Percentiles rank a stretch among this genome's conserved stretches.
Conservation (phyloP, 2,329 filamentous ascomycete species). For the Metarhizium guizhouense region DNA sequence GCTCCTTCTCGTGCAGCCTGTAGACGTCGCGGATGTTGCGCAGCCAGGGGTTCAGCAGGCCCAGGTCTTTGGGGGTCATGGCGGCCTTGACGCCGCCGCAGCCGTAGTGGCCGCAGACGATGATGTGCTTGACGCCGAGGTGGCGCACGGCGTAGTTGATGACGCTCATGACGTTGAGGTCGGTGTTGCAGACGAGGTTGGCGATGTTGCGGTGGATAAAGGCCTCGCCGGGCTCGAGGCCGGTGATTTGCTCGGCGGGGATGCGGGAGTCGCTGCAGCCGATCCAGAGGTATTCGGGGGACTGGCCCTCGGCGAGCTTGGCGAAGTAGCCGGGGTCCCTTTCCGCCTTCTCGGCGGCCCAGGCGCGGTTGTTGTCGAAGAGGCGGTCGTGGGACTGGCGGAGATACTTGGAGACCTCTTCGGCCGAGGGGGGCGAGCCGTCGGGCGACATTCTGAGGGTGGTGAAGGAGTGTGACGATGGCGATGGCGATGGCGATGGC, state of each 20-base stretch:
- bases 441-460: conserved; percentile 3
- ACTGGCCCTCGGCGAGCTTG: conserved; percentile 55
- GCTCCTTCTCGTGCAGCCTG: conserved; percentile 59
- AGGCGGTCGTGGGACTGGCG: conserved; percentile 56
- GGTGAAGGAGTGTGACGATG: background rate
- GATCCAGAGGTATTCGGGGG: conserved; percentile 73
- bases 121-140: conserved; percentile 72
- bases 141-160: conserved; percentile 81
- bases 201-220: conserved; percentile 95
- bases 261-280: conserved; percentile 86
- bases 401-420: conserved; percentile 34
- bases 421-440: background rate
- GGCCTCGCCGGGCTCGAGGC: conserved; percentile 77
- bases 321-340: conserved; percentile 58
- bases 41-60: conserved; percentile 65
- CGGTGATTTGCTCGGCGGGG: conserved; percentile 81
- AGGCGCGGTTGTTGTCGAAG: conserved; percentile 59
- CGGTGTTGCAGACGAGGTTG: conserved; percentile 73
- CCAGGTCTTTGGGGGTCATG: conserved; percentile 61
- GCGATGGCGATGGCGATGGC: background rate
- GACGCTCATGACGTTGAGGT: conserved; percentile 72
- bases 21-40: conserved; percentile 69
- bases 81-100: conserved; percentile 70
- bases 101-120: conserved; percentile 72
- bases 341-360: conserved; percentile 50